phyloP scores from a whole-genome alignment of 1,139 yeast genomes.

The Scheffersomyces cryptocercus region DNA sequence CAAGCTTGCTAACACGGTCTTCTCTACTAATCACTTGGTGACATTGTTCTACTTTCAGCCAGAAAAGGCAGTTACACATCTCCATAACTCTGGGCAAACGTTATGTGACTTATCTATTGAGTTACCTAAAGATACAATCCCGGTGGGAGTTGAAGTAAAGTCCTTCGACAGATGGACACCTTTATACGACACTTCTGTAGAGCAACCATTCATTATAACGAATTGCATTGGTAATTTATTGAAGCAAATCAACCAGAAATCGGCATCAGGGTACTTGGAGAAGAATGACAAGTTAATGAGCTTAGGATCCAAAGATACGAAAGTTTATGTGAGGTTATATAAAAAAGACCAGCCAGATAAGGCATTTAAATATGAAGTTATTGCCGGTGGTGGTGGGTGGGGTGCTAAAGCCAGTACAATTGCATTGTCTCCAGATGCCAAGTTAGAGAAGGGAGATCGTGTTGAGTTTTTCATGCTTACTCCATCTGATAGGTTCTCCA shows the following conservation, averaged over 20 bases:
- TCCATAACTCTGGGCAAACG: constrained; percentile 27
- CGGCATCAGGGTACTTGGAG: constrained; percentile 57
- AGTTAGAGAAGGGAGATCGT: constrained; percentile 42
- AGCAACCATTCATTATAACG: constrained; percentile 34
- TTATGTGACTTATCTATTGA: constrained; percentile 29
- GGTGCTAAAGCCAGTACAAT: constrained; percentile 61
- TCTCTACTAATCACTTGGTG: constrained; percentile 35
- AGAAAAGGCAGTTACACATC: constrained; percentile 20
- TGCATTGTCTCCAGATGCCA: constrained; percentile 59
- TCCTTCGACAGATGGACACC: constrained; percentile 37
- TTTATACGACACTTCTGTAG: constrained; percentile 18
- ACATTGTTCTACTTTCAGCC: constrained; percentile 42
- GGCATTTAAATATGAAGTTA: constrained; percentile 42
- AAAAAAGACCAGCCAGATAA: constrained; percentile 14
- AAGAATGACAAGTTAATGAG: constrained; percentile 39
- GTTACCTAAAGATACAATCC: constrained; percentile 19
- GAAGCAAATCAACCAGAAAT: constrained; percentile 45
- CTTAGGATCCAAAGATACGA: constrained; percentile 46
- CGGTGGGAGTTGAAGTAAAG: constrained; percentile 1
- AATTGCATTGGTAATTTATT: constrained; percentile 52
- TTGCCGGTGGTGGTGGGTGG: constrained; percentile 72
- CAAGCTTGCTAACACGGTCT: constrained; percentile 42
- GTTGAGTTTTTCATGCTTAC: constrained; percentile 52
- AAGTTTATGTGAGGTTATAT: constrained; percentile 45
- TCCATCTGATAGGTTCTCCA: constrained; percentile 29